A percentile compares a stretch with the other conserved stretches of the same genome.
These are phyloP conservation scores for Lithohypha guttulata DNA, from an alignment of 2,329 filamentous ascomycete species.

Conservation along the genomic window DNA sequence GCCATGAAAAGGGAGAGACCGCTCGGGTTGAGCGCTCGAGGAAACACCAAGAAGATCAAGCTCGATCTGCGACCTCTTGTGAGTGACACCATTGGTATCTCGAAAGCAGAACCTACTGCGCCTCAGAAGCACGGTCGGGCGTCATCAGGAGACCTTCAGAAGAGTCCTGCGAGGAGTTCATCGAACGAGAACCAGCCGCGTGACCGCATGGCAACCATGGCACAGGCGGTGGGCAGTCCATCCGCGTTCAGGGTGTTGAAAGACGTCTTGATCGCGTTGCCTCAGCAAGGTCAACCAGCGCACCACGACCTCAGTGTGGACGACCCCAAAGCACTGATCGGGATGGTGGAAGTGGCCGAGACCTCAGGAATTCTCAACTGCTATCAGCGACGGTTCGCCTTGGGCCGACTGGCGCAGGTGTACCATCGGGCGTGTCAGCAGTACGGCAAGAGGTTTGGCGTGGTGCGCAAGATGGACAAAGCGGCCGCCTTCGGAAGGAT, in stretches of 20 bases:
- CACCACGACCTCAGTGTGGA: neutral
- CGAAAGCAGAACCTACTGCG: neutral
- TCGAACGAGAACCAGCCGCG: neutral
- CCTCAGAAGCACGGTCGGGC: neutral
- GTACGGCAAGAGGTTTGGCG: neutral
- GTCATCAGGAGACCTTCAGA: neutral
- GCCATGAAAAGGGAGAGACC: neutral
- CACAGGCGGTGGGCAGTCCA: conserved; percentile 3
- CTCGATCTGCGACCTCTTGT: neutral
- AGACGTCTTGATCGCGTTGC: conserved; percentile 1
- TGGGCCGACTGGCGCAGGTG: neutral
- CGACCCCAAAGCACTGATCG: conserved; percentile 2
- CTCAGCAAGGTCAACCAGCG: neutral
- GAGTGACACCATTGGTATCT: neutral
- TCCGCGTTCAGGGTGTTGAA: conserved; percentile 1
- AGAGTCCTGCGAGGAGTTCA: neutral
- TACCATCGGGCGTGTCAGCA: conserved; percentile 3
- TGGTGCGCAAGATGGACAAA: conserved; percentile 4
- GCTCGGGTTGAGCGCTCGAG: neutral
- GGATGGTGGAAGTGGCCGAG: neutral
- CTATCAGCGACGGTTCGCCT: conserved; percentile 1
- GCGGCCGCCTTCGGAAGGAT: neutral
- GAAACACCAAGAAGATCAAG: conserved; percentile 1
- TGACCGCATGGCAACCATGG: neutral
- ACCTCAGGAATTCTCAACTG: conserved; percentile 1